A percentile compares a stretch with the other conserved stretches of the same genome.
Conservation (phyloP, 306 rosid species). For the Corylus heterophylla region DNA sequence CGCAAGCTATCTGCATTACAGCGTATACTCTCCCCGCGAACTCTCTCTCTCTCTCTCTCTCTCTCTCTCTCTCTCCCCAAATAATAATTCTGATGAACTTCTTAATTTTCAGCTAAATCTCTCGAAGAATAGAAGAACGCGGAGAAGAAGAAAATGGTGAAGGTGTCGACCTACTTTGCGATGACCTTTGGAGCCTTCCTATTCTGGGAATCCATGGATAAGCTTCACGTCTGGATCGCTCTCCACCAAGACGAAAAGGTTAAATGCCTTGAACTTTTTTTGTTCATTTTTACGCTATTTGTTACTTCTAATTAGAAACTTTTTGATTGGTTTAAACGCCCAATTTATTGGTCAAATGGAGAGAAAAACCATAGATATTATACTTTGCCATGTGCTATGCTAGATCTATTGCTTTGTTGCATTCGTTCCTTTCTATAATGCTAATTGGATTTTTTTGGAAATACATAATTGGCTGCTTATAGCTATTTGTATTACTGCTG, state of each 20-base stretch:
- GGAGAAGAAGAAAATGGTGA: conserved; percentile 66
- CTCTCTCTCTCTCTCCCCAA: background rate
- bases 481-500: background rate
- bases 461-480: background rate
- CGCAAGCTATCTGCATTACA: background rate
- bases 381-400: background rate
- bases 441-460: background rate
- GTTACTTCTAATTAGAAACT: background rate
- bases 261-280: background rate
- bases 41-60: background rate
- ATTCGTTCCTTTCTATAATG: background rate
- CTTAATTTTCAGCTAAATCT: background rate
- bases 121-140: background rate
- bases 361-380: background rate
- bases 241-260: conserved; percentile 98
- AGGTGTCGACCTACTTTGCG: conserved; percentile 70
- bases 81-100: background rate
- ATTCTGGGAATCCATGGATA: conserved; percentile 95
- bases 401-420: background rate
- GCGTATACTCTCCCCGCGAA: background rate
- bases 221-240: conserved; percentile 95
- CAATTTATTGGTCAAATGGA: background rate
- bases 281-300: background rate
- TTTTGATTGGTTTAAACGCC: background rate
- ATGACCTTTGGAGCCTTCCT: conserved; percentile 91